Evolutionary conservation across 2,329 filamentous ascomycete species (phyloP).

Genomic region (Sodiomyces alkalinus): DNA sequence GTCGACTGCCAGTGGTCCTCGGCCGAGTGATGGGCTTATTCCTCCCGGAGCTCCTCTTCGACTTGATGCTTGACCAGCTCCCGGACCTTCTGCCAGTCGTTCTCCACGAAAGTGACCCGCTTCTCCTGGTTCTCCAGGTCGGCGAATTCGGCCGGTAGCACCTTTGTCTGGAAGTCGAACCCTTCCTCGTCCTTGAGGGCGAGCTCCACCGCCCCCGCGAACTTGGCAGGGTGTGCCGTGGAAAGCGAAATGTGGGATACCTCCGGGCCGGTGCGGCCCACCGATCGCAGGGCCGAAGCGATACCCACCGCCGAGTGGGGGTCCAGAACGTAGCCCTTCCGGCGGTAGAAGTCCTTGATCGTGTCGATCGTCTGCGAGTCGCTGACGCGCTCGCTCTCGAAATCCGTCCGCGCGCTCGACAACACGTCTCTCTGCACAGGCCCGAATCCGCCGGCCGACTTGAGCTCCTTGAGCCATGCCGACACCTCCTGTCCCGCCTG

Average conservation of each 20-base stretch:
- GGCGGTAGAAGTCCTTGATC: slow-evolving; percentile 39
- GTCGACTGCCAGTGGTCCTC: too few relatives aligned
- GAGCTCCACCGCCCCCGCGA: slow-evolving; percentile 67
- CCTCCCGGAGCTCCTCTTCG: slow-evolving; percentile 47
- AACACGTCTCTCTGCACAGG: slow-evolving; percentile 63
- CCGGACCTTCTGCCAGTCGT: slow-evolving; percentile 60
- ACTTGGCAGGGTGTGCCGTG: slow-evolving; percentile 94
- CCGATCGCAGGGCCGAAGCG: slow-evolving; percentile 56
- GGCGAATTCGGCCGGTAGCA: slow-evolving; percentile 69
- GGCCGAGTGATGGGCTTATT: too few relatives aligned
- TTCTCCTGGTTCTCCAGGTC: slow-evolving; percentile 64
- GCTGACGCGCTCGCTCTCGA: slow-evolving; percentile 64
- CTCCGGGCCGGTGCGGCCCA: slow-evolving; percentile 32
- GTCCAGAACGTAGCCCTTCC: slow-evolving; percentile 68
- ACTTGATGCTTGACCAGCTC: slow-evolving; percentile 64
- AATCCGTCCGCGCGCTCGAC: slow-evolving; percentile 53
- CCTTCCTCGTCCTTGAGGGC: slow-evolving; percentile 56
- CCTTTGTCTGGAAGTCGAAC: slow-evolving; percentile 59
- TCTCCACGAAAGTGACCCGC: slow-evolving; percentile 54
- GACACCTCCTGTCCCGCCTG: slow-evolving; percentile 63
- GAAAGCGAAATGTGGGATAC: slow-evolving; percentile 70
- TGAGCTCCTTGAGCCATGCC: slow-evolving; percentile 66
- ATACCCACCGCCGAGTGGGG: slow-evolving; percentile 87
- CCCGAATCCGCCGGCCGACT: slow-evolving; percentile 65
- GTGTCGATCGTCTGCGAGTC: slow-evolving; percentile 53